These are phyloP conservation scores for Nephelium lappaceum DNA, from an alignment of 345 rosid genomes.

Conservation along the genomic window DNA sequence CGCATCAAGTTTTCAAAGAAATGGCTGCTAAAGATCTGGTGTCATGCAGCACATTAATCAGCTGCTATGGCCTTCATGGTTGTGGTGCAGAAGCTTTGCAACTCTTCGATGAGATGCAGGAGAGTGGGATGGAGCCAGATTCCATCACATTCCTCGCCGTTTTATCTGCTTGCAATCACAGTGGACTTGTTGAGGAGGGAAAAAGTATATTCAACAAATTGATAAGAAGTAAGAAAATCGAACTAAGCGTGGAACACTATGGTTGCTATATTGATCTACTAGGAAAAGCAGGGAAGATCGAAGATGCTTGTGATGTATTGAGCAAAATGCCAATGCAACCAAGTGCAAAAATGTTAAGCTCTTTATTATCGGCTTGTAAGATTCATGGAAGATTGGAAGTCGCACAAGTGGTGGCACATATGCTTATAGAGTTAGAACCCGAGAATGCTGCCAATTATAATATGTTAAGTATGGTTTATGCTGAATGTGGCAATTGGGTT, in stretches of 20 bases:
- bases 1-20: conserved; percentile 46
- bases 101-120: conserved; percentile 48
- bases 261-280: conserved; percentile 62
- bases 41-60: conserved; percentile 58
- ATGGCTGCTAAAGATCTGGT: conserved; percentile 46
- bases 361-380: conserved; percentile 54
- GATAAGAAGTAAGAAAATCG: conserved; percentile 24
- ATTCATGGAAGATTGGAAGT: conserved; percentile 46
- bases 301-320: conserved; percentile 41
- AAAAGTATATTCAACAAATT: conserved; percentile 38
- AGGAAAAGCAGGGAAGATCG: conserved; percentile 56
- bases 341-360: conserved; percentile 50
- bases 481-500: conserved; percentile 46
- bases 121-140: conserved; percentile 35
- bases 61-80: conserved; percentile 58
- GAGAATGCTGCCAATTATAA: conserved; percentile 53
- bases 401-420: conserved; percentile 37
- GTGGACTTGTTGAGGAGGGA: conserved; percentile 56
- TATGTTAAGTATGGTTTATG: conserved; percentile 44
- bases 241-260: conserved; percentile 46
- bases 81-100: conserved; percentile 53
- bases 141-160: conserved; percentile 48
- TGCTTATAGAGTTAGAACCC: conserved; percentile 47
- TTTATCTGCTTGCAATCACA: conserved; percentile 59
- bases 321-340: conserved; percentile 57